Evolutionary conservation across 768 basidiomycete genomes (phyloP), one percentile per base, ranked within the genome.

Genomic region (Xerocomellus chrysenteron): DNA sequence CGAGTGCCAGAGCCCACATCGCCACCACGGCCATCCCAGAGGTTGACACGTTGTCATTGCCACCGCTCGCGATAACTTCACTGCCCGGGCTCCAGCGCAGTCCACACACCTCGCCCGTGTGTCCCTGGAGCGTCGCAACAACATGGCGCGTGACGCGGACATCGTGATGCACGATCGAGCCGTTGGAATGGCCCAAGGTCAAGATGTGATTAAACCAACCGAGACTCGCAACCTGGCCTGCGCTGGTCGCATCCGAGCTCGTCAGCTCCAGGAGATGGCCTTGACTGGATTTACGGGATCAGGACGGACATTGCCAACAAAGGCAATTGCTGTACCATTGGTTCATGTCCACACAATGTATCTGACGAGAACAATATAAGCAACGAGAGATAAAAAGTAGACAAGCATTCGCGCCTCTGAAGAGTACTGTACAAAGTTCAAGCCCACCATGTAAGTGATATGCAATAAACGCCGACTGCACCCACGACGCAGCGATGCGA

Each of bases 151-250:
- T 83, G 10, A 95, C 76, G 4, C 97, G 82, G 1, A 99, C 95
- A 68, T 99, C 97, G 64, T 96, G 94, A 71, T 98, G 94, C 81
- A 92, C 92, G 64, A 99, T 97, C 58, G 91, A 91, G 1, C 97
- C 97, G 66, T 97, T 94, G 13, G 85, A 85, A 64, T 95, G 96
- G 0, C 94, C 97, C 0, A 21, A 21, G 21, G 0, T 70, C 61
- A 50, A 86, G 55, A 21, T 21, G 21, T 21, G 21, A 21, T 21
- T 21, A 21, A 21, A 21, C 21, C 21, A 21, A 21, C 21, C 21
- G 21, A 21, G 21, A 21, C 21, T 21, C 21, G 21, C 21, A 21
- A 21, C 21, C 21, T 21, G 21, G 21, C 21, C 21, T 21, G 21
- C 21, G 21, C 21, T 21, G 21, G 21, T 58, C 1, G 60, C 64